Evolutionary conservation across 2,329 filamentous ascomycete species (phyloP).

Genomic region (Ascochyta koolunga): DNA sequence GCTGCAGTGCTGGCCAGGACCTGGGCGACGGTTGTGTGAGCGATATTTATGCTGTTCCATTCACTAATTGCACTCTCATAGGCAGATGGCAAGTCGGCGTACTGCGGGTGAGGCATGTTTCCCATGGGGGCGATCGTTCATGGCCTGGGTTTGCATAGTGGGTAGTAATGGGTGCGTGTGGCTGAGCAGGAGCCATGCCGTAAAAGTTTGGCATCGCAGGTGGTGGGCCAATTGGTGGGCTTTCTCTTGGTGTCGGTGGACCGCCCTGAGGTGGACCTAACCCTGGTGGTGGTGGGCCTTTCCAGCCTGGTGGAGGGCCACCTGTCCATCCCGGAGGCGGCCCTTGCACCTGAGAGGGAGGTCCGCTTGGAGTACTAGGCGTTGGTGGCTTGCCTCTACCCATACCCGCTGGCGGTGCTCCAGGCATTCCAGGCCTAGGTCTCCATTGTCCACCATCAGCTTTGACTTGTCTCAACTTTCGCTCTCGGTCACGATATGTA

Average conservation of each 20-base stretch:
- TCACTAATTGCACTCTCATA: conserved; percentile 75
- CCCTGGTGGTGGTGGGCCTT: conserved; percentile 24
- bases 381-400: conserved; percentile 26
- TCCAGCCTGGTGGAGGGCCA: conserved; percentile 27
- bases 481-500: conserved; percentile 73
- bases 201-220: conserved; percentile 56
- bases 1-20: conserved; percentile 68
- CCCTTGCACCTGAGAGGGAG: conserved; percentile 35
- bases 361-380: conserved; percentile 23
- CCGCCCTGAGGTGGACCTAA: conserved; percentile 19
- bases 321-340: conserved; percentile 33
- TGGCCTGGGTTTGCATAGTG: conserved; percentile 46
- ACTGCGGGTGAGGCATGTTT: conserved; percentile 23
- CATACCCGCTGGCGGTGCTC: conserved; percentile 42
- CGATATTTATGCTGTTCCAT: conserved; percentile 75
- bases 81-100: conserved; percentile 64
- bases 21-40: conserved; percentile 70
- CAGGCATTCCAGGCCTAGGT: conserved; percentile 57
- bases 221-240: conserved; percentile 23
- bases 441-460: conserved; percentile 63
- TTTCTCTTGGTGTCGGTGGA: conserved; percentile 19
- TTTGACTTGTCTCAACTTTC: conserved; percentile 75
- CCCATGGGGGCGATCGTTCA: conserved; percentile 25
- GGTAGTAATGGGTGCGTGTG: conserved; percentile 51
- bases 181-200: conserved; percentile 54